These are phyloP conservation scores for Takakia lepidozioides DNA, from an alignment of 225 moss, liverwort and hornwort genomes.

Conservation along the genomic window DNA sequence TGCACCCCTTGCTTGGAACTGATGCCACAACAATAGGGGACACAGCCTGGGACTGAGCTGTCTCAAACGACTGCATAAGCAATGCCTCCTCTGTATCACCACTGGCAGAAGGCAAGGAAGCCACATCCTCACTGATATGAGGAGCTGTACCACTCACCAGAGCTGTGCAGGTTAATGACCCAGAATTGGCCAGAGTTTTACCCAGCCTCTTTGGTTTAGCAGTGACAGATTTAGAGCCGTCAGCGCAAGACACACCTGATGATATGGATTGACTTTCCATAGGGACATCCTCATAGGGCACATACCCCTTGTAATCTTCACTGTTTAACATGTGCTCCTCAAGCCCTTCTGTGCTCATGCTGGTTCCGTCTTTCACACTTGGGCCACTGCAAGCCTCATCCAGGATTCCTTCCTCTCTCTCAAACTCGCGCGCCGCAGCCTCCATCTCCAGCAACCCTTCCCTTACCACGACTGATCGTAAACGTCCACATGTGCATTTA, in stretches of 20 bases:
- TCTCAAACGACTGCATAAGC: slow-evolving; percentile 1
- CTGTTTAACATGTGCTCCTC: slow-evolving; percentile 26
- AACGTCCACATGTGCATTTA: slow-evolving; percentile 22
- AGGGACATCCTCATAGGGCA: slow-evolving; percentile 7
- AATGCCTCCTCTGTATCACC: neutral
- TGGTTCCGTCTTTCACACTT: slow-evolving; percentile 16
- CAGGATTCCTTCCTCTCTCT: slow-evolving; percentile 24
- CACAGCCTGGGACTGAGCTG: slow-evolving; percentile 1
- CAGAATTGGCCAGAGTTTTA: neutral
- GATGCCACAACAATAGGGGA: neutral
- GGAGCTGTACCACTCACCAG: neutral
- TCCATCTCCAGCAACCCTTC: slow-evolving; percentile 28
- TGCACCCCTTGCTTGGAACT: neutral
- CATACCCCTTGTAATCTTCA: slow-evolving; percentile 26
- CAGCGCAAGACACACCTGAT: neutral
- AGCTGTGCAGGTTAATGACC: neutral
- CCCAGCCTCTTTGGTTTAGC: neutral
- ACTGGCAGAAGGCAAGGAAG: neutral
- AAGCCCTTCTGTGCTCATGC: slow-evolving; percentile 5
- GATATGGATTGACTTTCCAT: slow-evolving; percentile 4
- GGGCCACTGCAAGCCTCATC: slow-evolving; percentile 16
- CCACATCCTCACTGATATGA: neutral
- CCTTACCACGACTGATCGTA: slow-evolving; percentile 19
- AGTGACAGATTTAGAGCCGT: neutral
- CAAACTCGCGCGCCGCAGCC: slow-evolving; percentile 18